These are phyloP conservation scores for Flaveria sonorensis DNA, from an alignment of 129 eudicot species.

Conservation along the genomic window DNA sequence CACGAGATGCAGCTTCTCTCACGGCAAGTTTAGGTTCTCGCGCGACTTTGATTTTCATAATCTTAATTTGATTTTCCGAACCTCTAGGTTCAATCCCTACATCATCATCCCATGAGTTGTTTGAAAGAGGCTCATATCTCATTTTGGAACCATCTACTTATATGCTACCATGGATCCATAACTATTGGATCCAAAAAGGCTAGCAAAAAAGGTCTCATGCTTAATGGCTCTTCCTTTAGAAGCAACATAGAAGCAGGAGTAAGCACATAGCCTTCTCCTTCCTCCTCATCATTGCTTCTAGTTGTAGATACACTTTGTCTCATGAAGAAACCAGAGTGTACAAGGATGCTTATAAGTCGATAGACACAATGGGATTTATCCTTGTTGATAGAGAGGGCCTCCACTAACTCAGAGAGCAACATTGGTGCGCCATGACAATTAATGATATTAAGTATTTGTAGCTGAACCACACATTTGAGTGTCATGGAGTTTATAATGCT, in stretches of 20 bases:
- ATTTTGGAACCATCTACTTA: slow-evolving; percentile 30
- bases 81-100: no score
- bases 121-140: not conserved
- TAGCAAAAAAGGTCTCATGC: slow-evolving; percentile 23
- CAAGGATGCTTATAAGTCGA: no score
- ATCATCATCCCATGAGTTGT: no score
- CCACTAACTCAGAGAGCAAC: slow-evolving; percentile 33
- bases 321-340: no score
- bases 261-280: slow-evolving; percentile 14
- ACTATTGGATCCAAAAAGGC: slow-evolving; percentile 9
- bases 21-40: no score
- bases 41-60: no score
- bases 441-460: slow-evolving; percentile 47
- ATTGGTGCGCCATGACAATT: slow-evolving; percentile 45
- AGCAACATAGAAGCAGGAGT: slow-evolving; percentile 34
- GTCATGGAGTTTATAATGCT: slow-evolving; percentile 50
- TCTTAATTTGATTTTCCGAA: no score
- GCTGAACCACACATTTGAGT: slow-evolving; percentile 49
- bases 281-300: not conserved
- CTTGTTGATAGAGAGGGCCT: slow-evolving; percentile 17
- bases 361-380: no score
- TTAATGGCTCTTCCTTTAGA: slow-evolving; percentile 27
- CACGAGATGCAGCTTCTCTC: no score
- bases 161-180: slow-evolving; percentile 15
- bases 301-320: no score